Percentiles rank a stretch among this genome's conserved stretches.
Evolutionary conservation across 139 green algal species (phyloP).

Genomic region (Tetratostichococcus sp.): DNA sequence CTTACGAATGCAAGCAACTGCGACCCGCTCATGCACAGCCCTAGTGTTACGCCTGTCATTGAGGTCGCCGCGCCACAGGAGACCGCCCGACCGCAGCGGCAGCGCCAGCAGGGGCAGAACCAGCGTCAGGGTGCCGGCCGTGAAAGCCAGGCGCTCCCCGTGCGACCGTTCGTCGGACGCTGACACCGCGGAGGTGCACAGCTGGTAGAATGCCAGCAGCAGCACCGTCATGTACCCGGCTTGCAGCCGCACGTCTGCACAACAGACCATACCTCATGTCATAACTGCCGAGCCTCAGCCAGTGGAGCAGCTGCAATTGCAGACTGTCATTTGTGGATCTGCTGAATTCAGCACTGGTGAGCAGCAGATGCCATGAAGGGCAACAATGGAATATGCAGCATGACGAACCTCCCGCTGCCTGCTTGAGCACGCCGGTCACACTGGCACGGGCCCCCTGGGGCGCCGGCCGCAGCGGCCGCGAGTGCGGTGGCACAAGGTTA

Average conservation of each 20-base stretch:
- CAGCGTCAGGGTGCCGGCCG: background rate
- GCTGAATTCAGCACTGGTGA: no score
- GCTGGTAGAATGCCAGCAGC: constrained; percentile 11
- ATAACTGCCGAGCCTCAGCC: no score
- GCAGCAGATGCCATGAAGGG: no score
- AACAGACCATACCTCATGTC: background rate
- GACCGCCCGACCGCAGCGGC: background rate
- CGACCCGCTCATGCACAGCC: no score
- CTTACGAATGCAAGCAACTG: no score
- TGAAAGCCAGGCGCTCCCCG: background rate
- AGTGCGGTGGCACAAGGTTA: constrained; percentile 47
- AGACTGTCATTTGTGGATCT: no score
- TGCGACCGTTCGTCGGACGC: background rate
- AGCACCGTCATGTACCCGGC: constrained; percentile 11
- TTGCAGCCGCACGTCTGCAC: constrained; percentile 12
- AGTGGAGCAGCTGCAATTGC: no score
- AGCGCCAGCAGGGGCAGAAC: background rate
- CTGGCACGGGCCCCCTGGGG: no score
- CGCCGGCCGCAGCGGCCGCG: constrained; percentile 6
- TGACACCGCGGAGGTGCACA: constrained; percentile 3
- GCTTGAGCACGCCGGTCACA: background rate
- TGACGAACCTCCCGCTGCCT: background rate
- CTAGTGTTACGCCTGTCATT: no score
- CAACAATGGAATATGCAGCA: background rate
- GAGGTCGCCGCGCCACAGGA: background rate